These are phyloP conservation scores for Kazachstania africana DNA, from an alignment of 805 yeast species.

Conservation along the genomic window DNA sequence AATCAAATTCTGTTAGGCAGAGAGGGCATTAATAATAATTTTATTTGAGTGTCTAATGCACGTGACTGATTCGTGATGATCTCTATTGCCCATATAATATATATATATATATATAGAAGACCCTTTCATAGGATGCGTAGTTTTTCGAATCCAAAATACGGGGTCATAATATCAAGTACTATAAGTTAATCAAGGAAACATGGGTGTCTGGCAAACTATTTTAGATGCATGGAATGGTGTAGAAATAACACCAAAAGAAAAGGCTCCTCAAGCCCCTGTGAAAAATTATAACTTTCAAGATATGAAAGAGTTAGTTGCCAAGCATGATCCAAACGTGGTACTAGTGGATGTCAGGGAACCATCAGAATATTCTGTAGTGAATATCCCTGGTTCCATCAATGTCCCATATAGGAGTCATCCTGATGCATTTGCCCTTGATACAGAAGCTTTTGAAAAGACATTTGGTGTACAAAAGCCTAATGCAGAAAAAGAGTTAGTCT, in stretches of 20 bases:
- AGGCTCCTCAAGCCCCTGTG: constrained; percentile 1
- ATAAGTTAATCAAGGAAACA: too few species aligned
- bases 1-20: too few species aligned
- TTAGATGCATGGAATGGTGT: constrained; percentile 21
- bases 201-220: constrained; percentile 19
- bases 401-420: constrained; percentile 79
- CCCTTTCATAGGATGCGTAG: too few species aligned
- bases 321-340: constrained; percentile 35
- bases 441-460: constrained; percentile 56
- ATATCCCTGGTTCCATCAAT: constrained; percentile 72
- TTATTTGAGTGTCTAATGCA: too few species aligned
- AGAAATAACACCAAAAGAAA: constrained; percentile 1
- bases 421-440: constrained; percentile 63
- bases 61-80: too few species aligned
- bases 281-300: constrained; percentile 37
- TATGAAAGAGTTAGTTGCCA: constrained; percentile 34
- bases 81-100: too few species aligned
- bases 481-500: constrained; percentile 50
- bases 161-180: too few species aligned
- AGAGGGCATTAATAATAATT: too few species aligned
- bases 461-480: constrained; percentile 71
- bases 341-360: constrained; percentile 85
- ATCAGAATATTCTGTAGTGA: constrained; percentile 53
- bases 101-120: too few species aligned
- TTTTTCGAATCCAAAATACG: too few species aligned